phyloP scores from a whole-genome alignment of 768 basidiomycete species.

The Punctularia strigosozonata region DNA sequence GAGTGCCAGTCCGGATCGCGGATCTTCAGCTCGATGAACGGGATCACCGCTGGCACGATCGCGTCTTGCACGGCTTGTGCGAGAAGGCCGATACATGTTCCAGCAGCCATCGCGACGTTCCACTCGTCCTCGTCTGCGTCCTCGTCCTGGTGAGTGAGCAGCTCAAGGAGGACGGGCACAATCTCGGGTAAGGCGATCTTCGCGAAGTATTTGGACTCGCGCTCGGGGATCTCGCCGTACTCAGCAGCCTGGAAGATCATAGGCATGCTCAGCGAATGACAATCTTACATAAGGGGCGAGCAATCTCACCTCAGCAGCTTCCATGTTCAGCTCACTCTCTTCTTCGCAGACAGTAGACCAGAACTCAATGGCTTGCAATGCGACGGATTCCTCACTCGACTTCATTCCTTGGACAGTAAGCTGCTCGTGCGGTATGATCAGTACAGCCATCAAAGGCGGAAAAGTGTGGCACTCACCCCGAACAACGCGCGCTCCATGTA shows the following conservation, averaged over 20 bases:
- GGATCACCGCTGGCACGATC: constrained; percentile 88
- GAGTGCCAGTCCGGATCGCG: constrained; percentile 86
- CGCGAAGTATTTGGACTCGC: constrained; percentile 84
- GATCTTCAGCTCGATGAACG: constrained; percentile 97
- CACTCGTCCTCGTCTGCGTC: constrained; percentile 98
- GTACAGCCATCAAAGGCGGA: background rate
- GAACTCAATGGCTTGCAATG: constrained; percentile 95
- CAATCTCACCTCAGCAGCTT: constrained; percentile 89
- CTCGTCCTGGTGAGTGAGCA: constrained; percentile 90
- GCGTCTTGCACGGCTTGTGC: constrained; percentile 85
- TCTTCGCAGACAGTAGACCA: constrained; percentile 99
- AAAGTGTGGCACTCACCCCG: constrained; percentile 49
- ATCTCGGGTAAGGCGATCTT: constrained; percentile 93
- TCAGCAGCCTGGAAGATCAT: constrained; percentile 55
- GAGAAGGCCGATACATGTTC: constrained; percentile 79
- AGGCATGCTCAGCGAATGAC: constrained; percentile 5
- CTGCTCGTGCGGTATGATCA: constrained; percentile 25
- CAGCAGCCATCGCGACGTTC: constrained; percentile 97
- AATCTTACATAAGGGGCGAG: constrained; percentile 8
- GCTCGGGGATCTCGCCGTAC: constrained; percentile 78
- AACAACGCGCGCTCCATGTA: constrained; percentile 99
- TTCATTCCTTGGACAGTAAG: constrained; percentile 98
- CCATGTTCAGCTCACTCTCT: constrained; percentile 85
- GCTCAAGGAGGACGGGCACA: constrained; percentile 78
- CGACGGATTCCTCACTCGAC: constrained; percentile 80